Evolutionary conservation across 306 rosid genomes (phyloP).

Genomic region (Carpinus viminea): DNA sequence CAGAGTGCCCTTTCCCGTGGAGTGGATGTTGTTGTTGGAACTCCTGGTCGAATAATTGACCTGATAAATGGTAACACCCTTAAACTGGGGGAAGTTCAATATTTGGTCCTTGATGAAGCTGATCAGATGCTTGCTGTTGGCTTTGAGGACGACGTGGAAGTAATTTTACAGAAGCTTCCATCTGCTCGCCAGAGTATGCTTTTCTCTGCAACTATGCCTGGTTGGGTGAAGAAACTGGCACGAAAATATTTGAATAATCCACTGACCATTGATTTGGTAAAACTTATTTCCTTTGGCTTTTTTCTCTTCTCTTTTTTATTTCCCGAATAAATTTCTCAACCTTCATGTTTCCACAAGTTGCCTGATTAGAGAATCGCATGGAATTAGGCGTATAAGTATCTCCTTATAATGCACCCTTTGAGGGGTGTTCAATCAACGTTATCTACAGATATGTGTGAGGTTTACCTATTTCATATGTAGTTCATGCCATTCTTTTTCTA

Average conservation of each 20-base stretch:
- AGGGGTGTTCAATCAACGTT: background rate
- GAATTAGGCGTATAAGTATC: background rate
- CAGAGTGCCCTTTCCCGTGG: constrained; percentile 92
- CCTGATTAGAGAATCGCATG: background rate
- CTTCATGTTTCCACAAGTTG: background rate
- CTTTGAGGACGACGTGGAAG: constrained; percentile 97
- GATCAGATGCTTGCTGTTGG: constrained; percentile 99
- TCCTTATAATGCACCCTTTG: background rate
- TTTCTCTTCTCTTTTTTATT: background rate
- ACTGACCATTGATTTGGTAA: constrained; percentile 94
- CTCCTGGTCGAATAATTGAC: constrained; percentile 95
- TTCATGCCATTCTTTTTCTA: background rate
- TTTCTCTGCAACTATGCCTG: constrained; percentile 96
- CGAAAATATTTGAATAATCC: constrained; percentile 85
- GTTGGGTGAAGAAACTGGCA: constrained; percentile 88
- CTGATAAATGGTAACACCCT: constrained; percentile 85
- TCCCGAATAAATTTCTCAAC: background rate
- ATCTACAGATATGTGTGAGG: background rate
- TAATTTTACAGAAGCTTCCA: constrained; percentile 76
- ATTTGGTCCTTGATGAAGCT: constrained; percentile 95
- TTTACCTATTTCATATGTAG: background rate
- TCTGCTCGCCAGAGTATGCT: constrained; percentile 88
- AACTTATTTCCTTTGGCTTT: constrained; percentile 16
- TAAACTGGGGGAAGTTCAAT: constrained; percentile 73
- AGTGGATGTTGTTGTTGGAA: constrained; percentile 98